Evolutionary conservation across 1,284 basidiomycete genomes (phyloP).

Genomic region (Malassezia obtusa): DNA sequence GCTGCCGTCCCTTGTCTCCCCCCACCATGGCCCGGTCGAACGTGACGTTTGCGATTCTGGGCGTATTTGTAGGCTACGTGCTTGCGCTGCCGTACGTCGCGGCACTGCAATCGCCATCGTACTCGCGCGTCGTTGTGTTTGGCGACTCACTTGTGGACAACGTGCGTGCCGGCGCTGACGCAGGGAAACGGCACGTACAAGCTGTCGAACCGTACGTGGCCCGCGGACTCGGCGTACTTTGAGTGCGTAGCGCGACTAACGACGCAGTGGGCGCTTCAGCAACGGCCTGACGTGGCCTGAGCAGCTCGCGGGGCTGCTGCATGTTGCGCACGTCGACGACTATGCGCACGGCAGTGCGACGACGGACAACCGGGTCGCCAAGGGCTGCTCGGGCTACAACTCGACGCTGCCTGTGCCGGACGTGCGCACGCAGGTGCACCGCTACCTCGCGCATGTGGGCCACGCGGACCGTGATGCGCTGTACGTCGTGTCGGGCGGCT

Average conservation of each 20-base stretch:
- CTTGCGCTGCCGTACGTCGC: neutral
- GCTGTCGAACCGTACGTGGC: constrained; percentile 24
- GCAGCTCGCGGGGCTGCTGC: constrained; percentile 15
- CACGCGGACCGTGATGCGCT: constrained; percentile 4
- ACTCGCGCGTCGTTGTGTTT: constrained; percentile 19
- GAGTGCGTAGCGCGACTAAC: neutral
- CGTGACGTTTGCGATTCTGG: neutral
- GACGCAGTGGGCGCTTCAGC: constrained; percentile 20
- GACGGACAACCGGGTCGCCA: constrained; percentile 18
- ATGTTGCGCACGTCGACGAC: constrained; percentile 14
- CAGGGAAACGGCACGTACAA: constrained; percentile 23
- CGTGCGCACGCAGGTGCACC: constrained; percentile 12
- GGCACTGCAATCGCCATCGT: neutral
- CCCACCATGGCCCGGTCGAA: neutral
- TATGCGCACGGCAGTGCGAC: constrained; percentile 25
- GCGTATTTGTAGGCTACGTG: neutral
- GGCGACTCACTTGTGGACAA: constrained; percentile 28
- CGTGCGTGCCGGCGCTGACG: neutral
- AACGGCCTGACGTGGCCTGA: constrained; percentile 25
- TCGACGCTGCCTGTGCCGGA: constrained; percentile 18
- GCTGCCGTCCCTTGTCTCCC: neutral
- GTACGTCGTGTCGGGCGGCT: constrained; percentile 20
- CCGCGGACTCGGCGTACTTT: constrained; percentile 20
- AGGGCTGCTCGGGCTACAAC: constrained; percentile 20
- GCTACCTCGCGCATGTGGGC: constrained; percentile 8